These are phyloP conservation scores for Aureobasidium subglaciale DNA, from an alignment of 2,329 filamentous ascomycete genomes.

Conservation along the genomic window DNA sequence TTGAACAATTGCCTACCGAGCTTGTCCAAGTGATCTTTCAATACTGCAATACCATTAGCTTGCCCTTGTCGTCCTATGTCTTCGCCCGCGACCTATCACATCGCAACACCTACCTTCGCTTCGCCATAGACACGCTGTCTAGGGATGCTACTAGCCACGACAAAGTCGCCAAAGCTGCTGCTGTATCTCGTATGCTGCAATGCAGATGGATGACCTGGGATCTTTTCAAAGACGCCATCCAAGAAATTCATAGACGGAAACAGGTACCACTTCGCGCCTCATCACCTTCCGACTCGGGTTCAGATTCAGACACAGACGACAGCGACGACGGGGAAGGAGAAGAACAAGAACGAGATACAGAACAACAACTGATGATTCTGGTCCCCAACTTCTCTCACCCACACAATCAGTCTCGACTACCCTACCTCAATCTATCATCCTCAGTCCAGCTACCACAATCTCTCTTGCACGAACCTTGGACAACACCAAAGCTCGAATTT, in stretches of 20 bases:
- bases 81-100: conserved; percentile 26
- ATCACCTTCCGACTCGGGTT: conserved; percentile 11
- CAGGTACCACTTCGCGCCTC: conserved; percentile 19
- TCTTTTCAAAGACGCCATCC: conserved; percentile 25
- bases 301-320: background rate
- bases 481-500: conserved; percentile 20
- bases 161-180: conserved; percentile 9
- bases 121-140: conserved; percentile 22
- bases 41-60: conserved; percentile 25
- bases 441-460: conserved; percentile 12
- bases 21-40: conserved; percentile 30
- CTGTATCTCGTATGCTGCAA: conserved; percentile 23
- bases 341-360: background rate
- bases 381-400: conserved; percentile 15
- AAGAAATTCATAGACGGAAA: background rate
- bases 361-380: background rate
- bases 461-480: conserved; percentile 23
- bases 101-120: conserved; percentile 23
- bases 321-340: background rate
- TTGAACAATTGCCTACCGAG: conserved; percentile 30
- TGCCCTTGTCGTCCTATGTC: conserved; percentile 25
- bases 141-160: background rate
- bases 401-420: conserved; percentile 18
- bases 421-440: conserved; percentile 18
- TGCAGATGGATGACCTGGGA: conserved; percentile 30